Percentiles rank a stretch among this genome's conserved stretches.
These are phyloP conservation scores for Metarhizium guizhouense DNA, from an alignment of 2,329 filamentous ascomycete genomes.

Conservation along the genomic window DNA sequence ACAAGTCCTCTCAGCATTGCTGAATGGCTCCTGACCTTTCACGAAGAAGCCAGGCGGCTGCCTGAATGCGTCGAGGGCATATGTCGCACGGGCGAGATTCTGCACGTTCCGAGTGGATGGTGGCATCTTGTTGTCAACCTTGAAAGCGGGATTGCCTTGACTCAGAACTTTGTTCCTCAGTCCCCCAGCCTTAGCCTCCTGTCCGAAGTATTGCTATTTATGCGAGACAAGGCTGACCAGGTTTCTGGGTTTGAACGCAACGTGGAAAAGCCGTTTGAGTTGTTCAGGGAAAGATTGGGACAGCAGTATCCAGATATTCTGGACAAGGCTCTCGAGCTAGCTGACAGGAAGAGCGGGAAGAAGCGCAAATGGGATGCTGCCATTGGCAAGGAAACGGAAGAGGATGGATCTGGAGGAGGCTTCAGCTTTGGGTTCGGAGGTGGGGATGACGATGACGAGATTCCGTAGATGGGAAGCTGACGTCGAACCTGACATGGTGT, in stretches of 20 bases:
- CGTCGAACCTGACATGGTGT: too few relatives aligned
- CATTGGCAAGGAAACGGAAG: slow-evolving; percentile 35
- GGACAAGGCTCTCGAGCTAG: slow-evolving; percentile 51
- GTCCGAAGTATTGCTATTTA: slow-evolving; percentile 66
- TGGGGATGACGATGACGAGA: slow-evolving; percentile 35
- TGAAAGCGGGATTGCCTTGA: slow-evolving; percentile 75
- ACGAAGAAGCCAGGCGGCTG: slow-evolving; percentile 66
- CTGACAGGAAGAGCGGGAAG: slow-evolving; percentile 55
- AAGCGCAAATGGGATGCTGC: slow-evolving; percentile 84
- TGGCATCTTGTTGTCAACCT: slow-evolving; percentile 95
- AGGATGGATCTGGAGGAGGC: slow-evolving; percentile 21
- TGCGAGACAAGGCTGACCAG: slow-evolving; percentile 74
- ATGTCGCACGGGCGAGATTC: slow-evolving; percentile 72
- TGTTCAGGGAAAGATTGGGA: slow-evolving; percentile 64
- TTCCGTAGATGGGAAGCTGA: slow-evolving; percentile 21
- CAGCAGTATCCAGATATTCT: slow-evolving; percentile 58
- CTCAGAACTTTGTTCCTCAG: slow-evolving; percentile 86
- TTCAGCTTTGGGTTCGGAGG: slow-evolving; percentile 46
- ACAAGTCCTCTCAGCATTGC: slow-evolving; percentile 90
- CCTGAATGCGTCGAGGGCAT: slow-evolving; percentile 79
- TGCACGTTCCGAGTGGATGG: slow-evolving; percentile 92
- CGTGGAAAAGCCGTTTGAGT: slow-evolving; percentile 60
- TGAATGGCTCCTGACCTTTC: slow-evolving; percentile 91
- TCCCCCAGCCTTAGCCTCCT: slow-evolving; percentile 49
- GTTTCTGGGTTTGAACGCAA: slow-evolving; percentile 75